phyloP scores from a whole-genome alignment of 2,329 filamentous ascomycete genomes.

The Clarireedia homoeocarpa region DNA sequence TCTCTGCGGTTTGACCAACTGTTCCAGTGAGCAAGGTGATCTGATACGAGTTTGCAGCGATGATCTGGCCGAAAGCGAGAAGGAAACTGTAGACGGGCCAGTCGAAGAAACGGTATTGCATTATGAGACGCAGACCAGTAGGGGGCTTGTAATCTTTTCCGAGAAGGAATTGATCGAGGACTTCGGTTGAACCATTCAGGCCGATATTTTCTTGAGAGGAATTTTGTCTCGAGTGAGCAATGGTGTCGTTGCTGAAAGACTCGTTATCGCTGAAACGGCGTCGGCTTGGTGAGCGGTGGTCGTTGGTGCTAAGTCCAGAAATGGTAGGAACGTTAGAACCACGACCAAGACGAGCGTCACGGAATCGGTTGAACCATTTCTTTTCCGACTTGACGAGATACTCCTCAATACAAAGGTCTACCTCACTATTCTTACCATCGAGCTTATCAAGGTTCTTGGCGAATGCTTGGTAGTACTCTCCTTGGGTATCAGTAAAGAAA shows the following conservation, averaged over 20 bases:
- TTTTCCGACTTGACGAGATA: slow-evolving; percentile 59
- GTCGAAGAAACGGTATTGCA: slow-evolving; percentile 50
- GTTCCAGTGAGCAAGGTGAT: slow-evolving; percentile 59
- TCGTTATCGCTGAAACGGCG: slow-evolving; percentile 3
- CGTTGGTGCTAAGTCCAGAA: not conserved
- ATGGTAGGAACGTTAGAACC: not conserved
- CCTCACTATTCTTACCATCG: slow-evolving; percentile 47
- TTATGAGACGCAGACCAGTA: slow-evolving; percentile 44
- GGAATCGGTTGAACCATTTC: slow-evolving; percentile 54
- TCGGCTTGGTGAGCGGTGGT: slow-evolving; percentile 34
- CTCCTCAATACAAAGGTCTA: slow-evolving; percentile 54
- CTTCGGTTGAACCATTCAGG: slow-evolving; percentile 1
- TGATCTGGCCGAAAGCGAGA: slow-evolving; percentile 51
- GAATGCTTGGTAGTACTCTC: slow-evolving; percentile 52
- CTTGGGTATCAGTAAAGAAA: slow-evolving; percentile 58
- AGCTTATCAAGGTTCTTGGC: slow-evolving; percentile 48
- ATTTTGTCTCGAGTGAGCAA: slow-evolving; percentile 8
- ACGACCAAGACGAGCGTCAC: slow-evolving; percentile 21
- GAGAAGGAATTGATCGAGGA: slow-evolving; percentile 41
- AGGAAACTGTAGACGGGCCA: slow-evolving; percentile 58
- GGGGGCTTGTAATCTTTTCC: slow-evolving; percentile 44
- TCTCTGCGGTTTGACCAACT: slow-evolving; percentile 48
- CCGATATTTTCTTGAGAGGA: slow-evolving; percentile 7
- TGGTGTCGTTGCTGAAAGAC: slow-evolving; percentile 1
- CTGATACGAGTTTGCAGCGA: slow-evolving; percentile 60